These are phyloP conservation scores for Daldinia sp. DNA, from an alignment of 2,329 filamentous ascomycete genomes.

Conservation along the genomic window DNA sequence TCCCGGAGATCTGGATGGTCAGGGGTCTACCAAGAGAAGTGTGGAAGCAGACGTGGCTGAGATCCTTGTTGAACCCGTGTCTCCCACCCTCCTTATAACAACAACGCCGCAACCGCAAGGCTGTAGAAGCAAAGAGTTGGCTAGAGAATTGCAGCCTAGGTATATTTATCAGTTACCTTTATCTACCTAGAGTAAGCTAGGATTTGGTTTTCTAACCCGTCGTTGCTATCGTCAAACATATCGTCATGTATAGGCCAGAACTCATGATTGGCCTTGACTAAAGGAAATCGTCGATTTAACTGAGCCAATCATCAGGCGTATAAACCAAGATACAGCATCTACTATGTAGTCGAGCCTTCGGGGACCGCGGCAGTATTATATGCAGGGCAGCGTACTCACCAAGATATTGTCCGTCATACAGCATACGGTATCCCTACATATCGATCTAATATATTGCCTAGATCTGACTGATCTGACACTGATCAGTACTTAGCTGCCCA, in stretches of 20 bases:
- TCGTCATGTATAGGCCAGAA: neutral
- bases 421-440: slow-evolving; percentile 22
- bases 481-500: slow-evolving; percentile 22
- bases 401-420: slow-evolving; percentile 31
- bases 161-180: neutral
- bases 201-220: neutral
- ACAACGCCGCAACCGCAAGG: slow-evolving; percentile 24
- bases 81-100: slow-evolving; percentile 10
- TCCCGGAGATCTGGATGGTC: slow-evolving; percentile 39
- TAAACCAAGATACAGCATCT: slow-evolving; percentile 21
- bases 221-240: slow-evolving; percentile 6
- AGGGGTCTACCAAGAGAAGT: slow-evolving; percentile 37
- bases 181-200: slow-evolving; percentile 6
- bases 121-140: slow-evolving; percentile 7
- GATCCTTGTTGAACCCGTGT: slow-evolving; percentile 6
- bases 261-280: neutral
- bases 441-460: slow-evolving; percentile 25
- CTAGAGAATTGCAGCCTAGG: neutral
- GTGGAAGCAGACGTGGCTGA: slow-evolving; percentile 34
- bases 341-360: slow-evolving; percentile 5
- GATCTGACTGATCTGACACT: slow-evolving; percentile 32
- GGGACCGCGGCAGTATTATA: slow-evolving; percentile 11
- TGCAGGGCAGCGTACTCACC: slow-evolving; percentile 16
- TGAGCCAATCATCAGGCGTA: slow-evolving; percentile 30
- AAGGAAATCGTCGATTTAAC: slow-evolving; percentile 5